Evolutionary conservation across 345 rosid genomes (phyloP).

Genomic region (Eucalyptus marginata): DNA sequence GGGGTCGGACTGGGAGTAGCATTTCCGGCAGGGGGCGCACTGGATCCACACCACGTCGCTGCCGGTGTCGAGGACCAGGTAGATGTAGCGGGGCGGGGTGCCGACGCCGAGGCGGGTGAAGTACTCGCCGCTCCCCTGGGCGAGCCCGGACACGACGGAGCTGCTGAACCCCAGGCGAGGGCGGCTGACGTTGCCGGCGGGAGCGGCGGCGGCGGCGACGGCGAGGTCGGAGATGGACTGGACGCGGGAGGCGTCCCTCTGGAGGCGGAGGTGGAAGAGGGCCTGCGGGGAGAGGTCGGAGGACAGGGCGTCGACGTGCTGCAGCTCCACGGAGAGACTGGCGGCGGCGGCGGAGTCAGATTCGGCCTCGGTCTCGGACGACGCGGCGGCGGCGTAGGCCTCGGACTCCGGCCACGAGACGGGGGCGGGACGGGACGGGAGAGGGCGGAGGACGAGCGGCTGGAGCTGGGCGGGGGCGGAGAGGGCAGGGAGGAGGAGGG

Average conservation of each 20-base stretch:
- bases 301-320: constrained; percentile 76
- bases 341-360: constrained; percentile 16
- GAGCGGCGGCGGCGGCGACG: not conserved
- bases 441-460: constrained; percentile 1
- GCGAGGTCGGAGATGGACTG: constrained; percentile 23
- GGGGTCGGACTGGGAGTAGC: constrained; percentile 86
- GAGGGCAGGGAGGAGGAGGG: not conserved
- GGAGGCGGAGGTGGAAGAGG: constrained; percentile 63
- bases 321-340: constrained; percentile 30
- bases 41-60: constrained; percentile 96
- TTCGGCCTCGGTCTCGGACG: constrained; percentile 10
- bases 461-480: constrained; percentile 14
- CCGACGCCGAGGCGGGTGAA: constrained; percentile 95
- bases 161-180: constrained; percentile 46
- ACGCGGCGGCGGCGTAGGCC: constrained; percentile 22
- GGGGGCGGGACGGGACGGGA: constrained; percentile 9
- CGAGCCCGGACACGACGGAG: constrained; percentile 73
- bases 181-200: constrained; percentile 7
- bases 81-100: constrained; percentile 72
- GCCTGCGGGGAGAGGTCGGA: constrained; percentile 32
- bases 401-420: not conserved
- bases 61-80: constrained; percentile 90
- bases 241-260: constrained; percentile 60
- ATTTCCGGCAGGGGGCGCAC: constrained; percentile 81
- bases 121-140: constrained; percentile 96